Percentiles rank a stretch among this genome's conserved stretches.
Conservation (phyloP, 1,139 yeast species). For the Nakaseomyces delphensis region DNA sequence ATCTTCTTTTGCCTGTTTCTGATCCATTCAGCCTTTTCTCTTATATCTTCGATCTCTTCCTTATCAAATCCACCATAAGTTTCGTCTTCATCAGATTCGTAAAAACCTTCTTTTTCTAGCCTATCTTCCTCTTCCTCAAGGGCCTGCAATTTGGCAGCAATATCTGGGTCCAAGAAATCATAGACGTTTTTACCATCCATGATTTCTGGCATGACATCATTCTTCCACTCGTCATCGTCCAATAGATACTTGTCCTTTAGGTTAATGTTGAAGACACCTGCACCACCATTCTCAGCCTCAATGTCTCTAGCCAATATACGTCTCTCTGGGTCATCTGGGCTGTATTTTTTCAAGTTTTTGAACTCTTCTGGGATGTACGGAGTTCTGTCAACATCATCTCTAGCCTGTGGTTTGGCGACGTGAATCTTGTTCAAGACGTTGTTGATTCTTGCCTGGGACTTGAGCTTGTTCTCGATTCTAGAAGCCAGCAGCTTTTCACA, state of each 20-base stretch:
- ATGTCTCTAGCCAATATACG: constrained; percentile 76
- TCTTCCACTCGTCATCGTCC: constrained; percentile 97
- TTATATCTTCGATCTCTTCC: constrained; percentile 63
- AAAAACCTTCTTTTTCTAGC: constrained; percentile 89
- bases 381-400: constrained; percentile 77
- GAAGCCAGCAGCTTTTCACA: constrained; percentile 94
- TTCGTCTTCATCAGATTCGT: constrained; percentile 83
- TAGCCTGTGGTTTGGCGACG: constrained; percentile 79
- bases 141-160: constrained; percentile 84
- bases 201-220: constrained; percentile 93
- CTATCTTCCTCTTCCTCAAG: constrained; percentile 95
- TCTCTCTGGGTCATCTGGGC: constrained; percentile 73
- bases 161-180: constrained; percentile 95
- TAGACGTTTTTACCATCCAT: constrained; percentile 93
- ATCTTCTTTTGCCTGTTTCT: constrained; percentile 90
- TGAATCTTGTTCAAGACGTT: constrained; percentile 91
- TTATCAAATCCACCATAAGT: constrained; percentile 65
- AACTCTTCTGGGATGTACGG: constrained; percentile 77
- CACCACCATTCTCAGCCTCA: constrained; percentile 95
- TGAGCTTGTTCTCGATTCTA: constrained; percentile 92
- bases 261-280: constrained; percentile 93
- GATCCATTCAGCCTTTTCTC: constrained; percentile 89
- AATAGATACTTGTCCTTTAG: constrained; percentile 82
- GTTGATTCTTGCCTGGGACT: constrained; percentile 83
- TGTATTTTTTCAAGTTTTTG: constrained; percentile 53